Conservation (phyloP, 139 green algal species). For the Raphidocelis subcapitata region DNA sequence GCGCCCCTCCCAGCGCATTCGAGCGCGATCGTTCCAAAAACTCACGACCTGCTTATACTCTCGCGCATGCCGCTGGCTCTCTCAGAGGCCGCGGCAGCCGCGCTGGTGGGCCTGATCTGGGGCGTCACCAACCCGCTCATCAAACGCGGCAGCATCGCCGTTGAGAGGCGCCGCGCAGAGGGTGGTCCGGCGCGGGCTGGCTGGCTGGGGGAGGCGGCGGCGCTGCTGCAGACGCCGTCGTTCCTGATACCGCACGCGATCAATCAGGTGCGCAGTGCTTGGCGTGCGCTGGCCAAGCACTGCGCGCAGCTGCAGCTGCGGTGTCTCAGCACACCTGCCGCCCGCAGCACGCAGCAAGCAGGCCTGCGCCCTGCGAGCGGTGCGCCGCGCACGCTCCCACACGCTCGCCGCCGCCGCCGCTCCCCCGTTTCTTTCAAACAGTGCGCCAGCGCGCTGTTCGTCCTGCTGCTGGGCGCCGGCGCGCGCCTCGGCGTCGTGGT, state of each 20-base stretch:
- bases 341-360: too few relatives aligned
- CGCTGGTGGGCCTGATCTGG: constrained; percentile 56
- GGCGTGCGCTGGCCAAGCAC: background rate
- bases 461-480: constrained; percentile 35
- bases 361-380: too few relatives aligned
- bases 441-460: constrained; percentile 52
- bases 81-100: background rate
- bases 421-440: constrained; percentile 39
- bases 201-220: background rate
- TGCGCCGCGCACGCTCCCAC: too few relatives aligned
- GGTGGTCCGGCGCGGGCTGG: background rate
- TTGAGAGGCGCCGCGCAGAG: constrained; percentile 2
- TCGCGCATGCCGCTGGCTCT: too few relatives aligned
- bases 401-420: too few relatives aligned
- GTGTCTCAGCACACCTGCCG: background rate
- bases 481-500: constrained; percentile 50
- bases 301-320: background rate
- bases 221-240: constrained; percentile 23
- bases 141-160: constrained; percentile 33
- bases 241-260: constrained; percentile 23
- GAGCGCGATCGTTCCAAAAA: too few relatives aligned
- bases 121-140: constrained; percentile 72
- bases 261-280: too few relatives aligned
- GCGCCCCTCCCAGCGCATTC: too few relatives aligned
- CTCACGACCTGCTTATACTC: too few relatives aligned